Conservation (phyloP, 164 flowering plant species). For the Sextonia rubra region DNA sequence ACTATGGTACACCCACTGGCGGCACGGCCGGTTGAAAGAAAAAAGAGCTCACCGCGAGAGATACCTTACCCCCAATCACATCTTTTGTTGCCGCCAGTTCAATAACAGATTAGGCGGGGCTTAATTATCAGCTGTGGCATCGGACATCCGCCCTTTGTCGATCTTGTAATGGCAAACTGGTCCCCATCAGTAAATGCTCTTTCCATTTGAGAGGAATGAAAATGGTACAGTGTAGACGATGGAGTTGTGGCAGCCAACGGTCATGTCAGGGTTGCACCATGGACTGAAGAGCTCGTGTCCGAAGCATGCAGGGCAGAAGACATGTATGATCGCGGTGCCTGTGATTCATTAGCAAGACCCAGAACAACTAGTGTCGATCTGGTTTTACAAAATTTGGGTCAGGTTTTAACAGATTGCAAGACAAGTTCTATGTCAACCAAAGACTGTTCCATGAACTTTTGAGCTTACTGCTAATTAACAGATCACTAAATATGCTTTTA, state of each 20-base stretch:
- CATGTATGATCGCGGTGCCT: constrained; percentile 32
- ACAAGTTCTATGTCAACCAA: background rate
- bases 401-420: constrained; percentile 6
- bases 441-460: no score
- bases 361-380: constrained; percentile 62
- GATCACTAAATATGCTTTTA: no score
- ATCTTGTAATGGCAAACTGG: background rate
- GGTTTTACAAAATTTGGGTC: constrained; percentile 17
- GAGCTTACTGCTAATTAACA: no score
- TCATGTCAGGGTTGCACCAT: constrained; percentile 56
- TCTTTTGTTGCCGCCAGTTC: background rate
- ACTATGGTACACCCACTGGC: constrained; percentile 20
- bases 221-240: background rate
- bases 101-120: background rate
- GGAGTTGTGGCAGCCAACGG: background rate
- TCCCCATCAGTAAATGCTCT: no score
- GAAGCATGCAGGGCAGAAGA: constrained; percentile 42
- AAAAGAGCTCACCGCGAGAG: background rate
- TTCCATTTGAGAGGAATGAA: background rate
- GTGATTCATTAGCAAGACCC: constrained; percentile 66
- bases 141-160: background rate
- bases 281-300: constrained; percentile 58
- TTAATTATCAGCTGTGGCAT: background rate
- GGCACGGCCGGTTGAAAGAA: background rate
- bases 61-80: background rate